Percentiles rank a stretch among this genome's conserved stretches.
Evolutionary conservation across 176 grass and related monocot species (phyloP).

Genomic region (Aegilops umbellulata): DNA sequence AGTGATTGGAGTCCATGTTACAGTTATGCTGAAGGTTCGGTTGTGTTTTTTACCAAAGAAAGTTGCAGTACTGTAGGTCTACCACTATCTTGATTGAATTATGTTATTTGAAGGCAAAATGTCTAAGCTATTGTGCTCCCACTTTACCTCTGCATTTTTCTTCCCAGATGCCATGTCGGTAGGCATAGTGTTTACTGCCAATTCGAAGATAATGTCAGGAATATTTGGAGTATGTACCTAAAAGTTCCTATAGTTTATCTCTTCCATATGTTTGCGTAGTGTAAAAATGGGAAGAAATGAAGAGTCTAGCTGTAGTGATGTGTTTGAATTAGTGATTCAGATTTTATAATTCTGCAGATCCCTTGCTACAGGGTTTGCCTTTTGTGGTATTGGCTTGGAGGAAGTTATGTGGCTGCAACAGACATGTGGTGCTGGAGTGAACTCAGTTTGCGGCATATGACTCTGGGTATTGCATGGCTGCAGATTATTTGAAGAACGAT

Average conservation of each 20-base stretch:
- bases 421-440: constrained; percentile 21
- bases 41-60: neutral
- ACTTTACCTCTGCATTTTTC: neutral
- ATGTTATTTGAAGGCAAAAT: neutral
- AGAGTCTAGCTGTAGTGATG: neutral
- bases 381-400: neutral
- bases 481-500: constrained; percentile 54
- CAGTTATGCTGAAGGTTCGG: neutral
- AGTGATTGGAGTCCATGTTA: neutral
- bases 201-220: neutral
- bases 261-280: neutral
- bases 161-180: neutral
- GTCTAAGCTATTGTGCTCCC: neutral
- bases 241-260: neutral
- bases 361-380: neutral
- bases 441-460: constrained; percentile 25
- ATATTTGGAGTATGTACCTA: neutral
- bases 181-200: neutral
- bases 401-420: neutral
- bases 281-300: neutral
- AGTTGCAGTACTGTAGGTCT: neutral
- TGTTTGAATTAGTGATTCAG: neutral
- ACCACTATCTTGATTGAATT: neutral
- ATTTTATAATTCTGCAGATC: constrained; percentile 20
- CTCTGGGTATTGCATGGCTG: constrained; percentile 47